Conservation (phyloP, 768 basidiomycete species). For the Boletellus ananas region DNA sequence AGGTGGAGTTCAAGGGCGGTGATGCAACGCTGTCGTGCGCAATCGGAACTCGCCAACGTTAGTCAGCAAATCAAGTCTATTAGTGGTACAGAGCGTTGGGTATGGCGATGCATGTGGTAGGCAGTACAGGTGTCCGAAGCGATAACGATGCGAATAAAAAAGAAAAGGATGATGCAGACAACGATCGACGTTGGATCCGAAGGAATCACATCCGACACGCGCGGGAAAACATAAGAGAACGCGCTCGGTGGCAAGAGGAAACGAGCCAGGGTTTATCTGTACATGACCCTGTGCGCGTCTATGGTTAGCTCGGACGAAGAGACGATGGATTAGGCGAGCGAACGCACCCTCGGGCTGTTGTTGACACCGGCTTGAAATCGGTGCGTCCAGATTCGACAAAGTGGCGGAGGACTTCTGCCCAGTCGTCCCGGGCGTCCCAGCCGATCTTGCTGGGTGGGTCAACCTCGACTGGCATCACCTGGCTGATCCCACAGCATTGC, state of each 20-base stretch:
- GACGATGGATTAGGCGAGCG: not conserved
- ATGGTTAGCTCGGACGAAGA: constrained; percentile 4
- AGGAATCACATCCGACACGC: not conserved
- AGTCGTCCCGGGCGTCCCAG: constrained; percentile 75
- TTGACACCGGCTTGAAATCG: constrained; percentile 82
- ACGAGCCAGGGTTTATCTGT: constrained; percentile 34
- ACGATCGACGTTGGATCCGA: constrained; percentile 29
- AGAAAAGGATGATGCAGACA: constrained; percentile 15
- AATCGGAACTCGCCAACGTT: constrained; percentile 1
- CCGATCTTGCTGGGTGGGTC: constrained; percentile 72
- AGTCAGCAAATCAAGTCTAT: constrained; percentile 18
- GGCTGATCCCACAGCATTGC: constrained; percentile 70
- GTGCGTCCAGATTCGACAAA: constrained; percentile 70
- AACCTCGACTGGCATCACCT: constrained; percentile 86
- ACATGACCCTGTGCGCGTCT: constrained; percentile 35
- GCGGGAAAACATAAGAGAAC: constrained; percentile 7
- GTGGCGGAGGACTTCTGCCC: constrained; percentile 63
- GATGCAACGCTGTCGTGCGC: not conserved
- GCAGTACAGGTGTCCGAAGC: constrained; percentile 26
- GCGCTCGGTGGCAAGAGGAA: constrained; percentile 4
- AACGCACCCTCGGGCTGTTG: constrained; percentile 69
- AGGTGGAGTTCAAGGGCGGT: too few relatives aligned
- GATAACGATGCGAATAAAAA: constrained; percentile 22
- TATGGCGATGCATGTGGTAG: constrained; percentile 21
- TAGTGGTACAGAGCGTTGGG: constrained; percentile 25